Base-by-base conservation (phyloP, 257 asterid species). In the Solanum etuberosum region DNA sequence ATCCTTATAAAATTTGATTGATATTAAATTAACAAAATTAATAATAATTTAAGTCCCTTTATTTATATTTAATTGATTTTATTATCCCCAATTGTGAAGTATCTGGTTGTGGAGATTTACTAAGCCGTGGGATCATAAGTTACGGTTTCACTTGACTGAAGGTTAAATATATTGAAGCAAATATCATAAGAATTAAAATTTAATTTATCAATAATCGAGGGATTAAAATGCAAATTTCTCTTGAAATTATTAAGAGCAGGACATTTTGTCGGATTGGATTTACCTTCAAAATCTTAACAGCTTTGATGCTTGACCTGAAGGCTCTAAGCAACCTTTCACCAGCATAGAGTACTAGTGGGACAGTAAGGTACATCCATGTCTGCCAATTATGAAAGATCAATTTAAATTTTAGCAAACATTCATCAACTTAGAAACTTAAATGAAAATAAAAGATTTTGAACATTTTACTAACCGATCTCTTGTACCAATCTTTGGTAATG, bases 281-380 rank as follows among this genome's bases (percentile, higher is more conserved):
- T 90, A 93, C 98, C 98, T 94, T 94, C 29, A 93, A 89, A 70
- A 96, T 96, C 86, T 94, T 91, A 54, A 96, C 98, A 32, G 92
- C 87, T 90, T 94, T 94, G 88, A 94, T 89, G 87, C 94, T 96
- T 31, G 98, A 96, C 77, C 98, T 92, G 81, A 93, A 93, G 9
- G 96, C 96, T 67, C 96, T 92, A 13, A 90, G 89, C 90, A 92
- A 90, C 77, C 98, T 93, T 90, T 96, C 98, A 12, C 94, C 90
- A 63, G 89, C 94, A 83, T 96, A 94, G 23, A 96, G 94, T 38
- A 51, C 4, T 25, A 96, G 81, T 2, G 98, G 98, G 48, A 96
- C 31, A 1, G 94, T 92, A 80, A 96, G 71, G 89, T 96, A 96
- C 97, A 96, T 96, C 98, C 98, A 94, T 34, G 98, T 94, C 98